Base-by-base conservation (phyloP, 352 stramenopile genomes). In the Phytophthora europaea region DNA sequence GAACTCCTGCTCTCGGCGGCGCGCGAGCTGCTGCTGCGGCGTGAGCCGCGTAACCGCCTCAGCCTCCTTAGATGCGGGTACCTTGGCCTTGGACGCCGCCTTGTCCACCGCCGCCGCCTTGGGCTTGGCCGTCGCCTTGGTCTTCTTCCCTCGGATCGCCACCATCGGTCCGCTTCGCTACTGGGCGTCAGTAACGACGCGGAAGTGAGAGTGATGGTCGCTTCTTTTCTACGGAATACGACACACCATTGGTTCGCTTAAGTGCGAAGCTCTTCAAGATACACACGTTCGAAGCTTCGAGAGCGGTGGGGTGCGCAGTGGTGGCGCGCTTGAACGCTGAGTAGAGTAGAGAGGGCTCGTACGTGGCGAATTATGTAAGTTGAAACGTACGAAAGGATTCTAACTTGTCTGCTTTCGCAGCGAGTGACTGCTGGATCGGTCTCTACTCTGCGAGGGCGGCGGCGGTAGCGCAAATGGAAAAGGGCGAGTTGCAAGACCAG, bases 71-170 rank as follows among this genome's bases (percentile, higher is more conserved):
- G 61, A 43, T 2, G 61, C 56, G 0, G 56, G 22, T 20, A 62
- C 36, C 40, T 85, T 85, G 34, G 68, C 20, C 47, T 75, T 73
- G 34, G 81, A 66, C 22, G 76, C 66, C 20, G n/a, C 22, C 54
- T 84, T 84, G 50, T 90, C 83, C 15, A 81, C 61, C 16, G 43
- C n/a, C 47, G 31, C 38, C 26, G 82, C 72, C 73, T 87, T 92
- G 62, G 72, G 77, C 73, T 89, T 93, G 50, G 87, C 64, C 43
- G 83, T 79, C 18, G 80, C 84, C 70, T 90, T 92, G 38, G 82
- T 67, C 75, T 94, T 94, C 75, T 90, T 91, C 22, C 84, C 84
- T 10, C 87, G 84, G 54, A 94, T 83, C 53, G 87, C 84, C 63
- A 92, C 87, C 87, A 94, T 94, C 61, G 52, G 50, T 60, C 68